phyloP scores from a whole-genome alignment of 2,329 filamentous ascomycete species.

The Neonectria punicea region DNA sequence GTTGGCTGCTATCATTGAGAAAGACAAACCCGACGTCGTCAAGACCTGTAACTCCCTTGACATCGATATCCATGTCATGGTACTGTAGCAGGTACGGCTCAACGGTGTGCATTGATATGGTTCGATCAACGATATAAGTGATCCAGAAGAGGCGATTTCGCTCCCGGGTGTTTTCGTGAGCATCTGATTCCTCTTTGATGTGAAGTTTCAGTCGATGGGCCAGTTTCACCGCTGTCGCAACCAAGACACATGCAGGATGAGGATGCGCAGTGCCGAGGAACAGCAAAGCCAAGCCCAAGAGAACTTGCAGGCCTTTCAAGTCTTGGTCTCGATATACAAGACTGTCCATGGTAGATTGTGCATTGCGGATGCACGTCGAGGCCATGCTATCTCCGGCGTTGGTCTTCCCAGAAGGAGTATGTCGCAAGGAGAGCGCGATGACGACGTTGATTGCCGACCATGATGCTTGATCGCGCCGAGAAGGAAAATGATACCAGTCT shows the following conservation, averaged over 20 bases:
- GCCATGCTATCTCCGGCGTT: neutral
- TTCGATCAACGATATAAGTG: slow-evolving; percentile 25
- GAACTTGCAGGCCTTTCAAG: slow-evolving; percentile 12
- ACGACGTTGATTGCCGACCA: slow-evolving; percentile 19
- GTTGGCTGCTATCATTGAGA: too few relatives aligned
- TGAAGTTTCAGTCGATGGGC: slow-evolving; percentile 10
- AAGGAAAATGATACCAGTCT: slow-evolving; percentile 8
- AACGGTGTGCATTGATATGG: neutral
- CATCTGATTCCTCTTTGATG: neutral
- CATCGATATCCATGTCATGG: slow-evolving; percentile 16
- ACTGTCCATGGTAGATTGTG: slow-evolving; percentile 13
- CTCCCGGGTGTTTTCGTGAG: neutral
- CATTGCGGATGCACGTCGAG: neutral
- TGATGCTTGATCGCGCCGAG: neutral
- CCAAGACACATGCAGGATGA: neutral
- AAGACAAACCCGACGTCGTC: neutral
- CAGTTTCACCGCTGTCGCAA: slow-evolving; percentile 23
- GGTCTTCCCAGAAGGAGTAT: neutral
- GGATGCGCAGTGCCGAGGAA: slow-evolving; percentile 10
- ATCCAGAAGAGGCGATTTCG: slow-evolving; percentile 18
- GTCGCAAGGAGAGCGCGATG: slow-evolving; percentile 19
- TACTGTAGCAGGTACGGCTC: slow-evolving; percentile 26
- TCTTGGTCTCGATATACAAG: slow-evolving; percentile 9
- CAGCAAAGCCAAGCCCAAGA: slow-evolving; percentile 8
- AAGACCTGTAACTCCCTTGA: neutral